Evolutionary conservation across 345 rosid species (phyloP), one percentile per base, ranked within the genome.

Genomic region (Salix brachista): DNA sequence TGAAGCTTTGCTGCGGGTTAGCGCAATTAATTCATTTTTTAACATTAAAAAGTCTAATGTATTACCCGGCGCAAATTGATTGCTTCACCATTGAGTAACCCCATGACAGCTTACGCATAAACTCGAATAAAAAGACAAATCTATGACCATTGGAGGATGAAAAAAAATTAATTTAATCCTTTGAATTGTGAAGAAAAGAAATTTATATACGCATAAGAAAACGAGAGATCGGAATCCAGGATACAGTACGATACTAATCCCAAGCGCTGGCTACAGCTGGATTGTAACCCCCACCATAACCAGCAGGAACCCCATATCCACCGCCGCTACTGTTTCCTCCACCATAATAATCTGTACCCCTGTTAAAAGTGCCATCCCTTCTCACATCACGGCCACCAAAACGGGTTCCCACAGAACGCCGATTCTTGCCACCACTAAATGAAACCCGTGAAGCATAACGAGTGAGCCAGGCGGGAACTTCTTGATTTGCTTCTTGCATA

Each of bases 401-500:
- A 9, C 78, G 78, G 18, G 76, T 72, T 21, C 80, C 84, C 28
- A 60, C 77, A 14, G 80, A 8, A 8, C 84, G 67, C 18, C 81
- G 75, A 71, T 77, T 77, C 62, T 74, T 81, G 17, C 79, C 81
- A 21, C 79, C 79, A 26, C 79, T 41, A 12, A 37, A 78, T 5
- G 72, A 39, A 25, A 30, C 73, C 60, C 80, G 66, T 17, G 75
- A 75, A 37, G 84, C 84, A 44, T 70, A 78, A 17, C 76, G 81
- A 2, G 72, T 69, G 50, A 81, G 84, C 84, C 84, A 81, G 16
- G 78, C 78, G 44, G 84, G 84, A 16, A 81, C 81, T 74, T 77
- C 81, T 34, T 81, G 84, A 66, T 81, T 81, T 28, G 84, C 71
- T 69, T 81, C 84, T 34, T 81, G 81, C 84, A 81, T 81, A 23